Evolutionary conservation across 306 rosid genomes (phyloP).

Genomic region (Cicer arietinum): DNA sequence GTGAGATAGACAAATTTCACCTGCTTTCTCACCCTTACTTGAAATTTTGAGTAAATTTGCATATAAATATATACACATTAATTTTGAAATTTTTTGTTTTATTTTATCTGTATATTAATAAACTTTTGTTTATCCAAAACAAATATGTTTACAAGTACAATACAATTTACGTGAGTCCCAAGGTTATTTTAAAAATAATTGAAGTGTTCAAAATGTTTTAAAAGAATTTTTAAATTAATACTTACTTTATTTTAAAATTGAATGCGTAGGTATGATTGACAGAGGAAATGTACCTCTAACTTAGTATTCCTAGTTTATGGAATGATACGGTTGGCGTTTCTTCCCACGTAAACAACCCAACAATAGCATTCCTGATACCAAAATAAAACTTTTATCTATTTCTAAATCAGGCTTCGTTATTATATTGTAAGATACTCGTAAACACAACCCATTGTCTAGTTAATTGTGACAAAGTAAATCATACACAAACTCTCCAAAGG

Average conservation of each 20-base stretch:
- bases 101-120: not conserved
- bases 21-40: too few species aligned
- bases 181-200: not conserved
- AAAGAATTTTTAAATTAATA: not conserved
- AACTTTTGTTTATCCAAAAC: not conserved
- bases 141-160: not conserved
- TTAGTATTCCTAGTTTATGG: not conserved
- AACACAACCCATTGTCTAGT: too few species aligned
- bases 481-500: too few species aligned
- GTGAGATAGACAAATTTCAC: too few species aligned
- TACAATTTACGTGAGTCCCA: slow-evolving; percentile 12
- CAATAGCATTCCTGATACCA: too few species aligned
- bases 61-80: not conserved
- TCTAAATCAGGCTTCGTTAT: too few species aligned
- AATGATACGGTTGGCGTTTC: too few species aligned
- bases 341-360: too few species aligned
- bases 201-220: not conserved
- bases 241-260: not conserved
- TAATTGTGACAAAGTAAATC: too few species aligned
- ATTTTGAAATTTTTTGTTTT: not conserved
- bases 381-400: too few species aligned
- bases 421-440: too few species aligned
- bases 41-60: too few species aligned
- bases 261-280: not conserved
- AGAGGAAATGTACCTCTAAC: not conserved